Conservation (phyloP, 2,329 filamentous ascomycete genomes). For the Claviceps sp. region DNA sequence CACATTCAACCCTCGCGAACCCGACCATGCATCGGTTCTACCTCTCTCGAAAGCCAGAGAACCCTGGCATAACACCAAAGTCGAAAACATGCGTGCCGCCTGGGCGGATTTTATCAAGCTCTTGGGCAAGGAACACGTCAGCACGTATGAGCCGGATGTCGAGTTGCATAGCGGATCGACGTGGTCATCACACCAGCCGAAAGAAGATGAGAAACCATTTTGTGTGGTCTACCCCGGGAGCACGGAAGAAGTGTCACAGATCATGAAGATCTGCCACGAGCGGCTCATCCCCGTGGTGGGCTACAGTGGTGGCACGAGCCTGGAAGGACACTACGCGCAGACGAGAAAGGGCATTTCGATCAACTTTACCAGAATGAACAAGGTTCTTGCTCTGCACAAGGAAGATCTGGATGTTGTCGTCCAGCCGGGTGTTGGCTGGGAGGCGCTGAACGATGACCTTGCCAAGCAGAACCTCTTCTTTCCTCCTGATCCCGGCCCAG, state of each 20-base stretch:
- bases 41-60: slow-evolving; percentile 37
- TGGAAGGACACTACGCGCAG: slow-evolving; percentile 80
- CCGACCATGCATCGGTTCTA: slow-evolving; percentile 42
- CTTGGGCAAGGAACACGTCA: slow-evolving; percentile 51
- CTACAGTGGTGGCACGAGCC: slow-evolving; percentile 76
- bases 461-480: slow-evolving; percentile 69
- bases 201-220: slow-evolving; percentile 40
- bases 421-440: slow-evolving; percentile 77
- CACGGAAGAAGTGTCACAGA: slow-evolving; percentile 71
- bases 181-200: slow-evolving; percentile 47
- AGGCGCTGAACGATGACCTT: slow-evolving; percentile 68
- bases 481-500: slow-evolving; percentile 80
- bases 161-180: slow-evolving; percentile 44
- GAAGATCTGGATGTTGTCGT: slow-evolving; percentile 65
- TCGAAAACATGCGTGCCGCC: slow-evolving; percentile 52
- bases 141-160: slow-evolving; percentile 42
- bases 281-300: slow-evolving; percentile 74
- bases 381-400: slow-evolving; percentile 63
- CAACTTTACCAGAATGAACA: slow-evolving; percentile 77
- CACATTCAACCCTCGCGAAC: slow-evolving; percentile 36
- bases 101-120: slow-evolving; percentile 56
- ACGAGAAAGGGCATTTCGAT: slow-evolving; percentile 75
- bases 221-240: slow-evolving; percentile 63
- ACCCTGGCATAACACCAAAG: slow-evolving; percentile 44
- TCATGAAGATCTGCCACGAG: slow-evolving; percentile 80